phyloP scores from a whole-genome alignment of 2,329 filamentous ascomycete genomes.

The Fusarium stilboides region DNA sequence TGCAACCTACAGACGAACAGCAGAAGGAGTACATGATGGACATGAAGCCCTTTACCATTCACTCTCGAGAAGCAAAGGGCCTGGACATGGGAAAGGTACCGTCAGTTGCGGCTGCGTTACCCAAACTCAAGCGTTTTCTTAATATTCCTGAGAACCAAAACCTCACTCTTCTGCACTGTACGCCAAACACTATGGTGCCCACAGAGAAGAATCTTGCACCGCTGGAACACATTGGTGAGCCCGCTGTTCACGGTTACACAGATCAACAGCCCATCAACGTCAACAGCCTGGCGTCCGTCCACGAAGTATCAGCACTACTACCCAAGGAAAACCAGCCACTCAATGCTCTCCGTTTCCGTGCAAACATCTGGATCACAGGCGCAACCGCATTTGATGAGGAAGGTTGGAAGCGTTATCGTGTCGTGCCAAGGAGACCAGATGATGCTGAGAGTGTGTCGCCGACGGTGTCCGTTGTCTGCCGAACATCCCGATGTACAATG shows the following conservation, averaged over 20 bases:
- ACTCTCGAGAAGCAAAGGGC: slow-evolving; percentile 28
- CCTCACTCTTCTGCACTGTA: slow-evolving; percentile 28
- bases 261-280: slow-evolving; percentile 43
- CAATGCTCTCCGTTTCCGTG: slow-evolving; percentile 39
- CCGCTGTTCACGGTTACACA: slow-evolving; percentile 40
- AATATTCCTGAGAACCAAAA: slow-evolving; percentile 25
- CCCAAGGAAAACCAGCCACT: slow-evolving; percentile 35
- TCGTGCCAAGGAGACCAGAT: background rate
- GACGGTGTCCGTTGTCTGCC: slow-evolving; percentile 34
- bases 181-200: slow-evolving; percentile 20
- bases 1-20: background rate
- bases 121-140: slow-evolving; percentile 33
- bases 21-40: background rate
- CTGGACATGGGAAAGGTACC: slow-evolving; percentile 22
- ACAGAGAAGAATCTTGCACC: slow-evolving; percentile 38
- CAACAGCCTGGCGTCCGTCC: slow-evolving; percentile 36
- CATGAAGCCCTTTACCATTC: slow-evolving; percentile 27
- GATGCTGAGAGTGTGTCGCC: background rate
- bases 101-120: slow-evolving; percentile 4
- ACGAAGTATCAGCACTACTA: slow-evolving; percentile 30
- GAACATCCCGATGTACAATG: slow-evolving; percentile 40
- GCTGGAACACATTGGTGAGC: slow-evolving; percentile 25
- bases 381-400: slow-evolving; percentile 37
- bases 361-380: slow-evolving; percentile 39
- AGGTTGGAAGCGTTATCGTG: slow-evolving; percentile 33